Evolutionary conservation across 78 protist species (phyloP).

Genomic region (Acrasis kona): DNA sequence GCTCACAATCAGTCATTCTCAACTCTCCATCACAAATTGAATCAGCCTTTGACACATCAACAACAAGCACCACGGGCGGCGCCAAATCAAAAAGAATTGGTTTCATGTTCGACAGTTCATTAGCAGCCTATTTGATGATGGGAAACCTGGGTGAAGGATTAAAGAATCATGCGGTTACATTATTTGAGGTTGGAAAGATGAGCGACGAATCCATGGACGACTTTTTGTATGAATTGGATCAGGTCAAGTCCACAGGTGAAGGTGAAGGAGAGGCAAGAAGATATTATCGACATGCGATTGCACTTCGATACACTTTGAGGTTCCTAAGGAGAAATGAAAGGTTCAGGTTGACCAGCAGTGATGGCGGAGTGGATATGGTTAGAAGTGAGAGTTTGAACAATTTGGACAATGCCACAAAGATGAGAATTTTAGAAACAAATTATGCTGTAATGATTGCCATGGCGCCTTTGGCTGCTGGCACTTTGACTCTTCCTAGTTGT

Average conservation of each 20-base stretch:
- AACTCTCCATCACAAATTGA: background rate
- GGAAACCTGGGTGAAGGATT: conserved; percentile 68
- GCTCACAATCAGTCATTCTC: background rate
- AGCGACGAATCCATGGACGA: background rate
- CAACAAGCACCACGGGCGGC: background rate
- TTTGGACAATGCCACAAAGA: conserved; percentile 13
- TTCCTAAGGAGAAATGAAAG: conserved; percentile 31
- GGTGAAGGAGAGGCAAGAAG: conserved; percentile 64
- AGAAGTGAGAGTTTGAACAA: background rate
- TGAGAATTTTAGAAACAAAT: conserved; percentile 43
- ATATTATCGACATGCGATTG: conserved; percentile 65
- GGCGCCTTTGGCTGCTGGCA: conserved; percentile 62
- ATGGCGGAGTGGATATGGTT: conserved; percentile 15
- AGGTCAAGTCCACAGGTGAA: background rate
- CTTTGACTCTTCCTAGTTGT: background rate
- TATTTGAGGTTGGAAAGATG: conserved; percentile 89
- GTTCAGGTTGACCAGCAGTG: background rate
- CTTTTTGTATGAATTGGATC: background rate
- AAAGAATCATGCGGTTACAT: conserved; percentile 87
- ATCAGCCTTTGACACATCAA: background rate
- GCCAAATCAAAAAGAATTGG: conserved; percentile 41
- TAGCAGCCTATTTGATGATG: conserved; percentile 92
- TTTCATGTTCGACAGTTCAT: conserved; percentile 65
- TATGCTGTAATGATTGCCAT: conserved; percentile 63
- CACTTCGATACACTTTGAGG: conserved; percentile 53